Conservation (phyloP, 2,329 filamentous ascomycete species). For the Neoascochyta sp. region DNA sequence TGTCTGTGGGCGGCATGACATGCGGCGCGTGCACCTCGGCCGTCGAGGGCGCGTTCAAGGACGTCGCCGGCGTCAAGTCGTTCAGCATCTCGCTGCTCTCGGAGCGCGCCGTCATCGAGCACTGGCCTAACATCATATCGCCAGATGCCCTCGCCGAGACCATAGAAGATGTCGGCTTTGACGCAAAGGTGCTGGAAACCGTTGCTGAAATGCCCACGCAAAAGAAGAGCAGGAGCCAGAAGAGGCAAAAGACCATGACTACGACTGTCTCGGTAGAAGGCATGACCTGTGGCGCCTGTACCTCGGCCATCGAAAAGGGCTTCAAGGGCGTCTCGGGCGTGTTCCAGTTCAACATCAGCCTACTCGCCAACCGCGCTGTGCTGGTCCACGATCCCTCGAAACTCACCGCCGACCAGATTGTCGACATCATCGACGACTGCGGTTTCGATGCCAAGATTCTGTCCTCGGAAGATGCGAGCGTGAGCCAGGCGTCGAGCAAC, state of each 20-base stretch:
- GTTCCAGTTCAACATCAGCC: slow-evolving; percentile 87
- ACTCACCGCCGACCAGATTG: slow-evolving; percentile 69
- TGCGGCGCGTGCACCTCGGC: slow-evolving; percentile 87
- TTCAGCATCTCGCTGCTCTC: slow-evolving; percentile 82
- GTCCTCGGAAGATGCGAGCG: slow-evolving; percentile 63
- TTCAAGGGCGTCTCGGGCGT: slow-evolving; percentile 76
- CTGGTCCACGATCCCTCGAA: slow-evolving; percentile 75
- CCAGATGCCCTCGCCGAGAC: slow-evolving; percentile 55
- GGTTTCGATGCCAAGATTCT: slow-evolving; percentile 85
- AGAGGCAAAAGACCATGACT: slow-evolving; percentile 53
- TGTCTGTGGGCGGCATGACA: slow-evolving; percentile 84
- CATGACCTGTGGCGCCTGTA: slow-evolving; percentile 98
- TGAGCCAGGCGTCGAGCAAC: slow-evolving; percentile 51
- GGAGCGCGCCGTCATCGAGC: slow-evolving; percentile 79
- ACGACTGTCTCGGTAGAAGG: slow-evolving; percentile 89
- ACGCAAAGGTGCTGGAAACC: slow-evolving; percentile 72
- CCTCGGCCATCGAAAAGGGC: slow-evolving; percentile 80
- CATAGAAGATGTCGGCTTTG: slow-evolving; percentile 71
- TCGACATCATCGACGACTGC: slow-evolving; percentile 79
- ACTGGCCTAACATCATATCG: slow-evolving; percentile 58
- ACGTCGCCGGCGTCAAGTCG: slow-evolving; percentile 66
- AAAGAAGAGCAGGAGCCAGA: slow-evolving; percentile 36
- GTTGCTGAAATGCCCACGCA: slow-evolving; percentile 43
- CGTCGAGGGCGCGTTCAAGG: slow-evolving; percentile 74
- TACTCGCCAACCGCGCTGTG: slow-evolving; percentile 87